Conservation (phyloP, 169 alveolate genomes). For the Perkinsus chesapeaki region DNA sequence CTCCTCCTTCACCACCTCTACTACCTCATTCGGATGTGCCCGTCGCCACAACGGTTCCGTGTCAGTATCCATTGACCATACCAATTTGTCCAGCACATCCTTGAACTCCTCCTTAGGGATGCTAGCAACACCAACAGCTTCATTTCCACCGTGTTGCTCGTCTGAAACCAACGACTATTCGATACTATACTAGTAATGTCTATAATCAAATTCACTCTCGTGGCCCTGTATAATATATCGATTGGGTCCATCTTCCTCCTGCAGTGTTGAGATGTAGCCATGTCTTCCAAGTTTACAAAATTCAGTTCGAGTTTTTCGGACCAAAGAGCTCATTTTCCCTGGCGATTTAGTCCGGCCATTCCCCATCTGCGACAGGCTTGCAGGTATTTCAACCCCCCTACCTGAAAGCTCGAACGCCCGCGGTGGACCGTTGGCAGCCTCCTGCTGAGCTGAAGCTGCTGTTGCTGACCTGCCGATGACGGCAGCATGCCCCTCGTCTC, state of each 20-base stretch:
- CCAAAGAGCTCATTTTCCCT: too few relatives aligned
- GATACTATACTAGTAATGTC: too few relatives aligned
- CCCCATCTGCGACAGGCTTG: too few relatives aligned
- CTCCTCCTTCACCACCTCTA: background rate
- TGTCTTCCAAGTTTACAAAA: too few relatives aligned
- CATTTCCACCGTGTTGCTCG: background rate
- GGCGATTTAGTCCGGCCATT: too few relatives aligned
- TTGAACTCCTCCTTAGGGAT: background rate
- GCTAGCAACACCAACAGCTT: background rate
- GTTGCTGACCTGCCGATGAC: background rate
- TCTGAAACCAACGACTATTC: background rate
- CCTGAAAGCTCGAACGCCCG: background rate
- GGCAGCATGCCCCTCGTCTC: background rate
- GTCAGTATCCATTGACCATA: background rate
- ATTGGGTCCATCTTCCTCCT: too few relatives aligned
- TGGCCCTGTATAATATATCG: too few relatives aligned
- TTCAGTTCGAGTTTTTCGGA: too few relatives aligned
- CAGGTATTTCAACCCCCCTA: too few relatives aligned
- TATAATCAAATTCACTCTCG: too few relatives aligned
- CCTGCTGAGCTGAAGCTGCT: too few relatives aligned
- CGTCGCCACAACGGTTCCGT: background rate
- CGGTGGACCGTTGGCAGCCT: background rate
- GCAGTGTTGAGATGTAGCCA: too few relatives aligned
- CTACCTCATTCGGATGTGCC: background rate
- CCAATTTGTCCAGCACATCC: background rate